A percentile compares a stretch with the other conserved stretches of the same genome.
Conservation (phyloP, 2,329 filamentous ascomycete species). For the Didymosphaeria variabile region DNA sequence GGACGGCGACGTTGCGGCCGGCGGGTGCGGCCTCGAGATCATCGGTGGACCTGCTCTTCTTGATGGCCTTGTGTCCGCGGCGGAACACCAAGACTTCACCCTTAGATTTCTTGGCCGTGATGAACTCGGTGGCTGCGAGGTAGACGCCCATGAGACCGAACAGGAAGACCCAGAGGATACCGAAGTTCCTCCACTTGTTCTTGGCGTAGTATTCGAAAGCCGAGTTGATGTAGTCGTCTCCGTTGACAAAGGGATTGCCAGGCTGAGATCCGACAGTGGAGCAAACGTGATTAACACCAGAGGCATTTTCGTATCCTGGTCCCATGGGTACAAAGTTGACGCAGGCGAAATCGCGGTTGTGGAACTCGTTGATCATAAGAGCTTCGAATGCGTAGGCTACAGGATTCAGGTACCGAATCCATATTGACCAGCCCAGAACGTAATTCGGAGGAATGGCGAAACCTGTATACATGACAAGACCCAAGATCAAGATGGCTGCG, state of each 20-base stretch:
- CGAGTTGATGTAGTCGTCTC: constrained; percentile 49
- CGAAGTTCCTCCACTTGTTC: constrained; percentile 60
- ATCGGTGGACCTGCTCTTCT: constrained; percentile 57
- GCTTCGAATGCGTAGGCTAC: constrained; percentile 83
- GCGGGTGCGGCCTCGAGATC: constrained; percentile 52
- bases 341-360: constrained; percentile 67
- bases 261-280: constrained; percentile 53
- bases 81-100: constrained; percentile 62
- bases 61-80: constrained; percentile 59
- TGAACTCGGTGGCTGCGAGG: constrained; percentile 56
- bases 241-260: constrained; percentile 50
- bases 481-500: constrained; percentile 67
- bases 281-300: constrained; percentile 49
- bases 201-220: constrained; percentile 44
- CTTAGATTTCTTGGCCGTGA: constrained; percentile 61
- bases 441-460: constrained; percentile 67
- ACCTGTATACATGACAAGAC: constrained; percentile 73
- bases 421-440: constrained; percentile 82
- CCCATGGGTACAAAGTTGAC: constrained; percentile 55
- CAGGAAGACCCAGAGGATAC: constrained; percentile 57
- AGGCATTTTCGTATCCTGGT: constrained; percentile 48
- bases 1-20: constrained; percentile 45
- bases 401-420: constrained; percentile 84
- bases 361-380: constrained; percentile 85
- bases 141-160: constrained; percentile 54